Conservation (phyloP, 176 grass and related monocot species). For the Oryza meridionalis region DNA sequence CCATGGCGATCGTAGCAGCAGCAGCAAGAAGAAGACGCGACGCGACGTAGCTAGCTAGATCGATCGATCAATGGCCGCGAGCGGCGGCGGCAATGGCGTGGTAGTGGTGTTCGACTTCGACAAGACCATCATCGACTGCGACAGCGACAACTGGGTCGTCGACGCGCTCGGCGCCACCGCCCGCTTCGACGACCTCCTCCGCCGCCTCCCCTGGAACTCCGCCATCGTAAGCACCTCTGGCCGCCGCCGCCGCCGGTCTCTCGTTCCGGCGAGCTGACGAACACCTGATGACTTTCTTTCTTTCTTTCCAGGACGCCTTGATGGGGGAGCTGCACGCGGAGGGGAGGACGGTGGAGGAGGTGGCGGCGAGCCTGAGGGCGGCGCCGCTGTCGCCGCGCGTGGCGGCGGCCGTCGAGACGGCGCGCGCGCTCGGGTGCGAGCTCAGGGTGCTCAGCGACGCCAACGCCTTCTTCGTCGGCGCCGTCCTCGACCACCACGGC, state of each 20-base stretch:
- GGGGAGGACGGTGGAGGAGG: constrained; percentile 58
- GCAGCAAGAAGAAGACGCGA: neutral
- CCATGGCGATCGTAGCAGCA: neutral
- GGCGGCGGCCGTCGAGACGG: constrained; percentile 54
- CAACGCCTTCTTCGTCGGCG: constrained; percentile 75
- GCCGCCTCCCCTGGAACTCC: constrained; percentile 71
- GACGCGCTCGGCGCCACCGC: constrained; percentile 68
- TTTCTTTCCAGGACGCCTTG: constrained; percentile 51
- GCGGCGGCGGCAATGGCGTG: constrained; percentile 45
- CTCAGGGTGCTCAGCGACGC: constrained; percentile 84
- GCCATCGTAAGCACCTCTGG: constrained; percentile 53
- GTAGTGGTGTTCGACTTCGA: constrained; percentile 89
- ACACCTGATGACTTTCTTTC: no score
- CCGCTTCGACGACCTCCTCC: constrained; percentile 64
- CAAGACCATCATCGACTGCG: constrained; percentile 93
- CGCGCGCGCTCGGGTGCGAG: constrained; percentile 72
- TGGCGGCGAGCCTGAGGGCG: constrained; percentile 37
- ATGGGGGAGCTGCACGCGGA: constrained; percentile 75
- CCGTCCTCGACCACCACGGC: constrained; percentile 76
- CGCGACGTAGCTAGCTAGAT: neutral
- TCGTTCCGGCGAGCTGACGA: neutral
- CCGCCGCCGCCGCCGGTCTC: neutral
- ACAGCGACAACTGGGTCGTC: constrained; percentile 89
- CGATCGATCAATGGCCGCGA: constrained; percentile 31
- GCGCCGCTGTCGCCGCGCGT: constrained; percentile 61